These are phyloP conservation scores for Diaporthe australafricana DNA, from an alignment of 2,329 filamentous ascomycete genomes.

Conservation along the genomic window DNA sequence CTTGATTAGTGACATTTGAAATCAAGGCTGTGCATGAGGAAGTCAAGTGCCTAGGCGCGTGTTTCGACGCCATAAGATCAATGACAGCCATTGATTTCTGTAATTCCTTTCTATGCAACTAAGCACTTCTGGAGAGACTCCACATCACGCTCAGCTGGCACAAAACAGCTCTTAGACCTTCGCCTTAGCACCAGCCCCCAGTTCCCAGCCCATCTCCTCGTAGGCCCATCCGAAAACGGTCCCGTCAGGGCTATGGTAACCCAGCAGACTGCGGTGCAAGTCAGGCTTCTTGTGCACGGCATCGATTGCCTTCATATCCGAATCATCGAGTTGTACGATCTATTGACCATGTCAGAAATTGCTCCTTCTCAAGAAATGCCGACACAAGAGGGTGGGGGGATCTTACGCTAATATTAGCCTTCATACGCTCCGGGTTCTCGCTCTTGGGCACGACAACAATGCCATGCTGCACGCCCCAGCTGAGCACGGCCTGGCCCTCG, in stretches of 20 bases:
- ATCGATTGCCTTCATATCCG: slow-evolving; percentile 28
- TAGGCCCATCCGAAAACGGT: slow-evolving; percentile 34
- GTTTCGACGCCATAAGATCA: background rate
- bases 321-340: slow-evolving; percentile 32
- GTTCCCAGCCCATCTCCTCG: slow-evolving; percentile 34
- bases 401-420: slow-evolving; percentile 33
- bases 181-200: slow-evolving; percentile 1
- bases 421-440: slow-evolving; percentile 35
- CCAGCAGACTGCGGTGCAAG: slow-evolving; percentile 33
- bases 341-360: background rate
- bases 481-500: slow-evolving; percentile 32
- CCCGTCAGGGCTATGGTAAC: slow-evolving; percentile 23
- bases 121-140: background rate
- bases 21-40: no score
- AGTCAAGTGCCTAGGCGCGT: background rate
- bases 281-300: slow-evolving; percentile 31
- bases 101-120: background rate
- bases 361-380: background rate
- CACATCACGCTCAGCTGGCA: background rate
- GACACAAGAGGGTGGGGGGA: background rate
- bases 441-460: slow-evolving; percentile 36
- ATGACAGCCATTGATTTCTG: background rate
- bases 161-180: background rate
- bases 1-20: no score
- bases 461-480: slow-evolving; percentile 32